Conservation (phyloP, 441 rosid species). For the Dalechampia spathulata region DNA sequence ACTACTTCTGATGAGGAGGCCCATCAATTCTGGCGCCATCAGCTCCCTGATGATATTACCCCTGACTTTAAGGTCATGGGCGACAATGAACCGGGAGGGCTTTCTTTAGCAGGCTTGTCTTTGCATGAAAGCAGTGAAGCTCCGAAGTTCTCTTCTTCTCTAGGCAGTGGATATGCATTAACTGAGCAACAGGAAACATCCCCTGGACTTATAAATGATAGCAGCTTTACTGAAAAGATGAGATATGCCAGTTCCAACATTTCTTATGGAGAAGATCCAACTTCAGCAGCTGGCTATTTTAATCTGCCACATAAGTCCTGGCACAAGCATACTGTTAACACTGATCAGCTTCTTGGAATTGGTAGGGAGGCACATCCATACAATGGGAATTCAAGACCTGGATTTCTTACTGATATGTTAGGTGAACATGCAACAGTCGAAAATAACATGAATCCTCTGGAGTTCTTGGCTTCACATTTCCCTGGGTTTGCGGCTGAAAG, state of each 20-base stretch:
- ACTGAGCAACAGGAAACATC: slow-evolving; percentile 45
- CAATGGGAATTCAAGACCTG: slow-evolving; percentile 44
- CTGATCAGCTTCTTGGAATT: slow-evolving; percentile 50
- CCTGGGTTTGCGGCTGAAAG: slow-evolving; percentile 96
- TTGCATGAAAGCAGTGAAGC: slow-evolving; percentile 48
- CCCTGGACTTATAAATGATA: slow-evolving; percentile 47
- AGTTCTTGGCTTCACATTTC: slow-evolving; percentile 75
- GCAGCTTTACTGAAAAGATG: slow-evolving; percentile 46
- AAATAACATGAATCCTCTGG: slow-evolving; percentile 55
- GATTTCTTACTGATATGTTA: slow-evolving; percentile 42
- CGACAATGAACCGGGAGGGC: slow-evolving; percentile 57
- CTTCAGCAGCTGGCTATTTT: slow-evolving; percentile 36
- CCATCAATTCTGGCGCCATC: slow-evolving; percentile 81
- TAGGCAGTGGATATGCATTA: slow-evolving; percentile 44
- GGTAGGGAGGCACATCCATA: slow-evolving; percentile 43
- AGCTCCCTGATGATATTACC: slow-evolving; percentile 93
- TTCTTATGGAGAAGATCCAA: slow-evolving; percentile 59
- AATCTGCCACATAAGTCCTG: slow-evolving; percentile 54
- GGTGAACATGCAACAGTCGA: slow-evolving; percentile 46
- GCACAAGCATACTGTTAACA: slow-evolving; percentile 63
- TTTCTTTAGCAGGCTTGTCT: slow-evolving; percentile 68
- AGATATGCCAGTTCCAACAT: slow-evolving; percentile 39
- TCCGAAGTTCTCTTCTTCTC: slow-evolving; percentile 41
- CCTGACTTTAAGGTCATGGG: slow-evolving; percentile 79
- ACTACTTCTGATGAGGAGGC: slow-evolving; percentile 93